Percentiles rank a stretch among this genome's conserved stretches.
These are phyloP conservation scores for Sphagnum contortum DNA, from an alignment of 225 moss, liverwort and hornwort genomes.

Conservation along the genomic window DNA sequence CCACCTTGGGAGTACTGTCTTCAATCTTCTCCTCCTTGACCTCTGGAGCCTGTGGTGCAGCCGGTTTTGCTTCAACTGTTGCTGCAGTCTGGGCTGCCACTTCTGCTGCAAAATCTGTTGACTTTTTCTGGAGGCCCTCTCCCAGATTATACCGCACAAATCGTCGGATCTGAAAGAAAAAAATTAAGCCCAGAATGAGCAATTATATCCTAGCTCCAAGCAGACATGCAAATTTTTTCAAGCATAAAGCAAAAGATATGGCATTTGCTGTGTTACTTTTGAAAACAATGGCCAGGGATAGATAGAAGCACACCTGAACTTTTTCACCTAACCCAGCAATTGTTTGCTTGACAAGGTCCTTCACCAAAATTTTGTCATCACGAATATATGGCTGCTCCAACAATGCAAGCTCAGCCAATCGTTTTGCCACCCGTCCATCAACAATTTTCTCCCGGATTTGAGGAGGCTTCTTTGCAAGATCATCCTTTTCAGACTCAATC, in stretches of 20 bases:
- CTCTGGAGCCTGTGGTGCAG: slow-evolving; percentile 12
- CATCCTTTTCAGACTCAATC: slow-evolving; percentile 67
- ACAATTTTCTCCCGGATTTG: slow-evolving; percentile 80
- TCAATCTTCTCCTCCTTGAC: slow-evolving; percentile 21
- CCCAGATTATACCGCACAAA: slow-evolving; percentile 85
- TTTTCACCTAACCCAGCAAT: slow-evolving; percentile 80
- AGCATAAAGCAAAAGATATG: too few species aligned
- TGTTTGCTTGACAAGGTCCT: slow-evolving; percentile 70
- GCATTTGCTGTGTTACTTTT: too few species aligned
- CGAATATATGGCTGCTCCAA: slow-evolving; percentile 85
- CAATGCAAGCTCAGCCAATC: slow-evolving; percentile 59
- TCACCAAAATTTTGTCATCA: slow-evolving; percentile 60
- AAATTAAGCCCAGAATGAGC: background rate
- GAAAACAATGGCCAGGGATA: too few species aligned
- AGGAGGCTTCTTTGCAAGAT: slow-evolving; percentile 60
- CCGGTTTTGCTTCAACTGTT: slow-evolving; percentile 31
- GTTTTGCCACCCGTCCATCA: slow-evolving; percentile 73
- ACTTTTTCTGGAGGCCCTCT: slow-evolving; percentile 63
- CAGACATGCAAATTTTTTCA: too few species aligned
- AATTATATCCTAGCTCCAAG: too few species aligned
- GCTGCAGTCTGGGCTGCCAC: slow-evolving; percentile 55
- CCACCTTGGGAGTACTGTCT: slow-evolving; percentile 34
- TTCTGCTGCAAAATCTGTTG: slow-evolving; percentile 50
- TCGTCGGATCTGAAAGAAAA: slow-evolving; percentile 48
- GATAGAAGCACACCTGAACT: slow-evolving; percentile 32